Evolutionary conservation across 495 filamentous ascomycete genomes (phyloP), one percentile per base, ranked within the genome.

Genomic region (Xylaria castorea): DNA sequence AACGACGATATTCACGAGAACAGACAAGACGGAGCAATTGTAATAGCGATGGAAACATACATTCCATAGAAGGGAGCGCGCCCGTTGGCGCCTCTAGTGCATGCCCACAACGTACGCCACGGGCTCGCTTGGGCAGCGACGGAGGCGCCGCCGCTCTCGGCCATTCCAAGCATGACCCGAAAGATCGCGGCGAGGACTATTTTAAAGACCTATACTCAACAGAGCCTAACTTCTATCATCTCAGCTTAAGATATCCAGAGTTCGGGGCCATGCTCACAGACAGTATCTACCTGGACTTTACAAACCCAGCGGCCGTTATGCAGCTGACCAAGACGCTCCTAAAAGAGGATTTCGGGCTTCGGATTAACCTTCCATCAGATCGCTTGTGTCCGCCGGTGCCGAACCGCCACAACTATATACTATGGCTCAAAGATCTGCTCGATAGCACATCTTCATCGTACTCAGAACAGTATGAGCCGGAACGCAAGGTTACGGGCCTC

Each of bases 321-420:
- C 92, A 94, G 78, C 85, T 98, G 58, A 95, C 95, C 16, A 94
- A 92, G 79, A 91, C 90, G 42, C 83, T 97, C 8, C 84, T 98
- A 30, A 85, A 90, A 73, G 81, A 85, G 40, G 91, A 98, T 77
- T 98, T 98, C 79, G 85, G 86, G 6, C 77, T 98, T 3, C 73
- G 84, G 6, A 84, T 98, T 9, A 84, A 91, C 18, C 85, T 97
- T 0, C 94, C 93, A 0, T 81, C 86, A 27, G 90, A 97, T 81
- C 87, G 96, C 63, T 85, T 99, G 7, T 99, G 96, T 76, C 96
- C 96, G n/a, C 93, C 96, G 30, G 92, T 95, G 4, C 91, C 92
- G 7, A 95, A 94, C 68, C 86, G 92, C 75, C 88, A 95, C 71
- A 97, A 97, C 75, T 99, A 99, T 77, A 90, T 98, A 65, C 83